phyloP scores from a whole-genome alignment of 768 basidiomycete species.

The Dendrothele bispora region DNA sequence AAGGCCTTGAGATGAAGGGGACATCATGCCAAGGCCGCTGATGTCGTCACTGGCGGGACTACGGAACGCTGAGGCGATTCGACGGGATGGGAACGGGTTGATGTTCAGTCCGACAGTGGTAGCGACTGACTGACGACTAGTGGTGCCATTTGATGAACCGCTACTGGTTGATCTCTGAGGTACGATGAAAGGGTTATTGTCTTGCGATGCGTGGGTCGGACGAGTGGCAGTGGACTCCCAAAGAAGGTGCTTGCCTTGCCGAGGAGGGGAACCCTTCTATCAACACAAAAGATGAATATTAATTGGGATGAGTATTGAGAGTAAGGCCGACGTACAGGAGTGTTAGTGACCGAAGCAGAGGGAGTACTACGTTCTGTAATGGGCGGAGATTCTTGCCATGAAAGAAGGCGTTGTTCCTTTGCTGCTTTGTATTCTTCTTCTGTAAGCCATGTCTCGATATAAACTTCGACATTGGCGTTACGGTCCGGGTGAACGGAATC shows the following conservation, averaged over 20 bases:
- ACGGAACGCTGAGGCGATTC: constrained; percentile 44
- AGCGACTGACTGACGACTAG: constrained; percentile 49
- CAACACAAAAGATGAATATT: background rate
- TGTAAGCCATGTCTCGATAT: constrained; percentile 77
- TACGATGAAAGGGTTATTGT: constrained; percentile 21
- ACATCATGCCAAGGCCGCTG: constrained; percentile 3
- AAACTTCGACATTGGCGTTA: constrained; percentile 65
- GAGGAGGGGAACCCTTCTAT: too few species aligned
- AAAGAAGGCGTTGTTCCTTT: constrained; percentile 58
- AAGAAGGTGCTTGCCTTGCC: constrained; percentile 63
- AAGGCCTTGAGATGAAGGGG: constrained; percentile 23
- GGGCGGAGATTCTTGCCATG: constrained; percentile 65
- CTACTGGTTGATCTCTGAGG: constrained; percentile 21
- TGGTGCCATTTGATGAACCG: constrained; percentile 27
- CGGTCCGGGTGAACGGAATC: constrained; percentile 81
- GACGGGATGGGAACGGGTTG: constrained; percentile 48
- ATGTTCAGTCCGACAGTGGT: constrained; percentile 42
- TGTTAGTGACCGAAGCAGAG: constrained; percentile 7
- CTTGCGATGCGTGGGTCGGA: constrained; percentile 28
- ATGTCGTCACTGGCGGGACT: constrained; percentile 32
- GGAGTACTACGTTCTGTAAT: constrained; percentile 43
- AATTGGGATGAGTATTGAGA: constrained; percentile 7
- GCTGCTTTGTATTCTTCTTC: constrained; percentile 71
- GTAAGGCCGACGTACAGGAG: constrained; percentile 26
- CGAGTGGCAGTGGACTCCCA: constrained; percentile 62